Evolutionary conservation across 768 basidiomycete species (phyloP).

Genomic region (Russula vinacea): DNA sequence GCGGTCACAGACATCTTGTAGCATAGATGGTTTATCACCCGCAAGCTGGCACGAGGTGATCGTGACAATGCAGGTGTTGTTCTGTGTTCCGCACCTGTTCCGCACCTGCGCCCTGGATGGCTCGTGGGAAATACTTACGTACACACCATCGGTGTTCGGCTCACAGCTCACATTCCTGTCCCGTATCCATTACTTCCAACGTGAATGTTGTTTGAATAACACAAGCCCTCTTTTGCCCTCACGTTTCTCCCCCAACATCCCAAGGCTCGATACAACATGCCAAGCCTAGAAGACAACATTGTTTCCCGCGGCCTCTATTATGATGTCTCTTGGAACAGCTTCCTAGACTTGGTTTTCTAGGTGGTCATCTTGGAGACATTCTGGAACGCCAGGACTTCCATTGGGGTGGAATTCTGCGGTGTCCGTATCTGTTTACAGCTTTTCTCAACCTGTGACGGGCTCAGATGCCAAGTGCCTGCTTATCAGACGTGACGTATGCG

Average conservation of each 20-base stretch:
- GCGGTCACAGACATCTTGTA: too few species aligned
- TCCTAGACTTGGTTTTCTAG: neutral
- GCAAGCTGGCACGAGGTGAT: too few species aligned
- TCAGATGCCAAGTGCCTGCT: slow-evolving; percentile 3
- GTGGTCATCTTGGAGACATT: neutral
- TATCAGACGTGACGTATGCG: slow-evolving; percentile 25
- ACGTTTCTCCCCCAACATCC: neutral
- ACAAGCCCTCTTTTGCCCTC: neutral
- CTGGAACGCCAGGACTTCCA: neutral
- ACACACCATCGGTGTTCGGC: neutral
- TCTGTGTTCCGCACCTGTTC: too few species aligned
- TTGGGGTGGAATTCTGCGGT: neutral
- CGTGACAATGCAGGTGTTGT: too few species aligned
- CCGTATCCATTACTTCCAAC: too few species aligned
- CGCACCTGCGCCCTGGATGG: too few species aligned
- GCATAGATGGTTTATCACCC: too few species aligned
- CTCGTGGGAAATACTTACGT: neutral
- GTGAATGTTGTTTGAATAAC: neutral
- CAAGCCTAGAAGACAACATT: neutral
- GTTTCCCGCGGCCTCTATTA: neutral
- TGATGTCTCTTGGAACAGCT: neutral
- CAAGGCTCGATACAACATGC: neutral
- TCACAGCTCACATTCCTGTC: too few species aligned
- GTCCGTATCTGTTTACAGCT: neutral
- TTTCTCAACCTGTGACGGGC: neutral